Evolutionary conservation across 148 eudicot genomes (phyloP), one percentile per base, ranked within the genome.

Genomic region (Cornus florida): DNA sequence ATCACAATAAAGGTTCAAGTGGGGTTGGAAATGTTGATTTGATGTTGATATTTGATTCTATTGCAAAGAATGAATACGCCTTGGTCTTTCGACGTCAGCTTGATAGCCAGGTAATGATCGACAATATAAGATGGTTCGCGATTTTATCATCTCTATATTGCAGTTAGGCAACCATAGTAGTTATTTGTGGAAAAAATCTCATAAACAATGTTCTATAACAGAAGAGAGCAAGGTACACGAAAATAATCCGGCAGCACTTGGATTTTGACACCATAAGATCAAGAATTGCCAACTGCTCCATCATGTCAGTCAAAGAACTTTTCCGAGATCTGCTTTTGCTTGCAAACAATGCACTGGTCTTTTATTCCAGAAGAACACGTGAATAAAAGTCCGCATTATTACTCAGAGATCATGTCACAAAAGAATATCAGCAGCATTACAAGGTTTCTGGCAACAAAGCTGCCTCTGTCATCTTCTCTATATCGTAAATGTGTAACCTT

Each of bases 171-270:
- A 53, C 59, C 59, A 11, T 53, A 11, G 17, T 16, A 32, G 56
- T 74, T 35, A 32, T 69, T 10, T 39, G 62, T 56, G 31, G 22
- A 56, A 68, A 38, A 69, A 39, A 74, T 70, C 56, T 70, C 41
- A 67, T 59, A 11, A 28, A 20, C 66, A 33, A 56, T 84, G 73
- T 69, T 80, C 33, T 24, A 57, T 73, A 79, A 86, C 93, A 95
- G 98, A 95, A 93, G 83, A 88, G 98, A 83, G 93, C 97, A 60
- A 83, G 97, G 57, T 95, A 95, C 84, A 91, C 86, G 74, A 89
- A 86, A 80, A 83, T 86, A 6, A 83, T 95, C 38, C 82, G 85
- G 85, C 89, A 83, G 53, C 98, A 95, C 73, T 33, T 95, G 84
- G 98, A 95, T 82, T 82, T 95, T 0, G 89, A 90, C 77, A 90